These are phyloP conservation scores for Lachancea kluyveri DNA, from an alignment of 805 yeast genomes.

Conservation along the genomic window DNA sequence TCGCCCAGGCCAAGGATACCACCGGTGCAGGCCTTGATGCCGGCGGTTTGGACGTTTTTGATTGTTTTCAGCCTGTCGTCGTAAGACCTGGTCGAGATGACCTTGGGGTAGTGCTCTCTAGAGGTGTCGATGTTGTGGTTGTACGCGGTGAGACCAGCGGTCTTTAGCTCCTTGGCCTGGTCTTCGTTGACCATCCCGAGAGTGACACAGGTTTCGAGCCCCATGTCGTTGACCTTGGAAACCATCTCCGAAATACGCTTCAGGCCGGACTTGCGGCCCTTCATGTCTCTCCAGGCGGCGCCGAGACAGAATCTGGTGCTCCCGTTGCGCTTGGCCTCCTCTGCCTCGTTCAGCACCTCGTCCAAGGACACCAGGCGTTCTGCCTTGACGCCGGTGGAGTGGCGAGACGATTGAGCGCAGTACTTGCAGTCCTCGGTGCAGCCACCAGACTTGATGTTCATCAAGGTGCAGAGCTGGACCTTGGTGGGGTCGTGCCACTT, in stretches of 20 bases:
- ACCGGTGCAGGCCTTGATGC: constrained; percentile 69
- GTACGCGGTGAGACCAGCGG: constrained; percentile 76
- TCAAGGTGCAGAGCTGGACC: constrained; percentile 69
- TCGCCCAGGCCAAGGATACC: constrained; percentile 80
- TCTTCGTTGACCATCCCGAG: constrained; percentile 66
- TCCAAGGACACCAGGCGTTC: constrained; percentile 56
- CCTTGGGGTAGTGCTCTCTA: constrained; percentile 67
- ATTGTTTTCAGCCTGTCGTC: constrained; percentile 70
- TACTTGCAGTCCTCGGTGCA: constrained; percentile 79
- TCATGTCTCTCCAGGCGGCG: constrained; percentile 86
- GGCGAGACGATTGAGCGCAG: constrained; percentile 68
- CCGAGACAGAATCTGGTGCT: constrained; percentile 80
- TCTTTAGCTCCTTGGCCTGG: constrained; percentile 54
- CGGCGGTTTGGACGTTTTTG: constrained; percentile 53
- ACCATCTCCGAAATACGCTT: constrained; percentile 62
- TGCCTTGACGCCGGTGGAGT: constrained; percentile 68
- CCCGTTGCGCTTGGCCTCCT: constrained; percentile 60
- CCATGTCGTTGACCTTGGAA: constrained; percentile 51
- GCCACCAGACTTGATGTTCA: constrained; percentile 75
- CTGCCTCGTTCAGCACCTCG: constrained; percentile 58
- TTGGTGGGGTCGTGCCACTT: constrained; percentile 60
- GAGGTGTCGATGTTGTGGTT: constrained; percentile 80
- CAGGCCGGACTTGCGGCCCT: constrained; percentile 64
- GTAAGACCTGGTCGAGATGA: constrained; percentile 61
- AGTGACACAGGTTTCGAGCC: constrained; percentile 76